Evolutionary conservation across 768 basidiomycete genomes (phyloP).

Genomic region (Pisolithus tinctorius): DNA sequence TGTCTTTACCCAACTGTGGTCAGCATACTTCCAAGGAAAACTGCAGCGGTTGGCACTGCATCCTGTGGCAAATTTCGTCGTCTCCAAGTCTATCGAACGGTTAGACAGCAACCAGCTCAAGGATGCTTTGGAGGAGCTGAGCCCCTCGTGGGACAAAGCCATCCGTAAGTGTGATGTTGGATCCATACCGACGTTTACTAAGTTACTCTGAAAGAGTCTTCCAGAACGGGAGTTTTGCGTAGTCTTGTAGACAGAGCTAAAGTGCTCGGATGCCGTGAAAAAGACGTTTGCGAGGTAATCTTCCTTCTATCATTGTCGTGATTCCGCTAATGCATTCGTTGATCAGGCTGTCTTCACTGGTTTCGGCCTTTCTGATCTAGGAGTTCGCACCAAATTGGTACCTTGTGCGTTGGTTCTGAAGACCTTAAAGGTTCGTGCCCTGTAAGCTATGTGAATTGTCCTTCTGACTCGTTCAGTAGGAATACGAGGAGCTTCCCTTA

Average conservation of each 20-base stretch:
- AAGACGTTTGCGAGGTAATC: constrained; percentile 52
- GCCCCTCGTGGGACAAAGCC: constrained; percentile 49
- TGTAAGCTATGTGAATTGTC: background rate
- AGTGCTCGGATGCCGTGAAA: constrained; percentile 39
- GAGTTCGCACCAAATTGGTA: constrained; percentile 50
- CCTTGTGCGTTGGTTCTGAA: constrained; percentile 60
- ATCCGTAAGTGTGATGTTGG: constrained; percentile 49
- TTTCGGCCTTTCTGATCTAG: constrained; percentile 46
- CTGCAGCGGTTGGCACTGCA: constrained; percentile 70
- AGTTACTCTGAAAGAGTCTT: constrained; percentile 39
- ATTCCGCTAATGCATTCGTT: constrained; percentile 5
- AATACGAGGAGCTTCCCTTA: constrained; percentile 10
- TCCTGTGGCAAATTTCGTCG: constrained; percentile 91
- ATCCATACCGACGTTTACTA: background rate
- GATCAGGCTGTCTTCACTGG: constrained; percentile 52
- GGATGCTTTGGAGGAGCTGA: constrained; percentile 53
- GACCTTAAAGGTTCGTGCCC: constrained; percentile 38
- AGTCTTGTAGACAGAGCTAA: constrained; percentile 67
- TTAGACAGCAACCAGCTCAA: constrained; percentile 49
- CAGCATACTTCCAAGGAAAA: constrained; percentile 68
- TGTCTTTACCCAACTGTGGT: constrained; percentile 68
- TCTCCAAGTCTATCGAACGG: constrained; percentile 71
- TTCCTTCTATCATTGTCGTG: background rate
- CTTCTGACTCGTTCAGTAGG: constrained; percentile 10
- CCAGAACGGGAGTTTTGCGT: constrained; percentile 72